phyloP scores from a whole-genome alignment of 1,139 yeast species.

The Suhomyces taliae region DNA sequence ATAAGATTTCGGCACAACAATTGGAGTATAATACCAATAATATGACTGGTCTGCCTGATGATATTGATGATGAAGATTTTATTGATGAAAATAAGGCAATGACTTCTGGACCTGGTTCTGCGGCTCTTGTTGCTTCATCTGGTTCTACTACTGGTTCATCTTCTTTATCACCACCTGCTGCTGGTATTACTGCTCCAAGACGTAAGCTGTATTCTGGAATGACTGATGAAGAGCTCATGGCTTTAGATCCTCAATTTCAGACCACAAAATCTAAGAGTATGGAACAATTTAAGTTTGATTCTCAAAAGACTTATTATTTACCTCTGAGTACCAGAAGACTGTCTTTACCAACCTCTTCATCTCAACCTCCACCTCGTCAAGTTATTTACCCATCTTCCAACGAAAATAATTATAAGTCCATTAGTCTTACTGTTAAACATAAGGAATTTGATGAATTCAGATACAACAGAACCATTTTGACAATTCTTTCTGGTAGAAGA shows the following conservation, averaged over 20 bases:
- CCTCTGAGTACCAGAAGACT: conserved; percentile 16
- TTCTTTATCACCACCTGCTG: background rate
- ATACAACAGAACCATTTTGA: conserved; percentile 34
- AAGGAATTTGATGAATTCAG: conserved; percentile 25
- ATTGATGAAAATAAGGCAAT: conserved; percentile 13
- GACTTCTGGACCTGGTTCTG: conserved; percentile 22
- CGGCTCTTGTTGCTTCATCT: conserved; percentile 5
- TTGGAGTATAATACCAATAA: conserved; percentile 4
- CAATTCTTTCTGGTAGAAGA: conserved; percentile 41
- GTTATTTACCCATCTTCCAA: conserved; percentile 33
- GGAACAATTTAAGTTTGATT: conserved; percentile 43
- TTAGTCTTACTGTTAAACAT: conserved; percentile 41
- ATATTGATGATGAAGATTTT: conserved; percentile 13
- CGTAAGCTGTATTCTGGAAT: conserved; percentile 61
- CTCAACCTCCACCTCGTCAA: conserved; percentile 11
- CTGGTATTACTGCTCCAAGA: conserved; percentile 19
- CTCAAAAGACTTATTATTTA: conserved; percentile 37
- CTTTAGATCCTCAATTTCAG: conserved; percentile 56
- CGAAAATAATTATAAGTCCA: conserved; percentile 43
- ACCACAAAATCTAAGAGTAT: conserved; percentile 35
- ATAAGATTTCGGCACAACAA: conserved; percentile 34
- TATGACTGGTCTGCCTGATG: conserved; percentile 6
- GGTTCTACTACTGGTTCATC: background rate
- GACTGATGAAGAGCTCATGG: conserved; percentile 64
- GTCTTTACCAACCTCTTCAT: conserved; percentile 2